Conservation (phyloP, 176 grass and related monocot genomes). For the Triticum aestivum region IWGSC_CS_RefSeq_v2.1 NC_057804.1:44322179-44322678, state of each 20-base stretch:
- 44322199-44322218: constrained; percentile 29
- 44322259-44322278: constrained; percentile 36
- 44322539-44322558: constrained; percentile 98
- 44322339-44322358: constrained; percentile 95
- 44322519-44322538: constrained; percentile 98
- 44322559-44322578: constrained; percentile 81
- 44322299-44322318: constrained; percentile 95
- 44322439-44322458: constrained; percentile 27
- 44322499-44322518: constrained; percentile 97
- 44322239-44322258: constrained; percentile 32
- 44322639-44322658: constrained; percentile 49
- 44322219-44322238: constrained; percentile 27
- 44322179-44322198: constrained; percentile 96
- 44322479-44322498: constrained; percentile 96
- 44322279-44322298: constrained; percentile 88
- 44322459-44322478: constrained; percentile 73
- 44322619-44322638: constrained; percentile 92
- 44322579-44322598: constrained; percentile 97
- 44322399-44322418: constrained; percentile 22
- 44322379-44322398: constrained; percentile 72
- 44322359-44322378: constrained; percentile 94
- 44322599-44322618: constrained; percentile 99
- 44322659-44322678: background rate
- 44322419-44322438: background rate
- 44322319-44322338: constrained; percentile 98